Evolutionary conservation across 2,329 filamentous ascomycete genomes (phyloP).

Genomic region (Elsinoe perseae): DNA sequence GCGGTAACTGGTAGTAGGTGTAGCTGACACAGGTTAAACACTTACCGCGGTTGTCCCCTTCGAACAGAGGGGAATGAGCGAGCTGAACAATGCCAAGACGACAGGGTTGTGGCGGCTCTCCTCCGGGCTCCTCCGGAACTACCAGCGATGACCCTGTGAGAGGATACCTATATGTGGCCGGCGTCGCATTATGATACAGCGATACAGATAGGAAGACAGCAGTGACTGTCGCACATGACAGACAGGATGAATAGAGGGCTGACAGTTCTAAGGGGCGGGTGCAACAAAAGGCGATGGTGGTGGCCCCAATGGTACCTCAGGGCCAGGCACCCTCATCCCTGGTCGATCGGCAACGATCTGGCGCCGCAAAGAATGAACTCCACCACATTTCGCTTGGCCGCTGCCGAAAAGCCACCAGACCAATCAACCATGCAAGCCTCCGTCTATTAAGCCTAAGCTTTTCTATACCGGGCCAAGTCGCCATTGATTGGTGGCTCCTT

Average conservation of each 20-base stretch:
- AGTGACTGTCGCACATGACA: neutral
- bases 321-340: neutral
- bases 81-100: neutral
- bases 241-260: neutral
- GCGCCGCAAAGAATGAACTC: neutral
- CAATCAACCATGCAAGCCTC: slow-evolving; percentile 5
- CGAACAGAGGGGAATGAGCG: neutral
- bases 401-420: neutral
- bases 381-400: neutral
- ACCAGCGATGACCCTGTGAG: no score
- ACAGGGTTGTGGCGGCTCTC: no score
- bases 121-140: no score
- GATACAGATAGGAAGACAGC: no score
- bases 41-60: no score
- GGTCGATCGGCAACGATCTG: neutral
- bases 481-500: slow-evolving; percentile 8
- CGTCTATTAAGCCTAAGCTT: slow-evolving; percentile 4
- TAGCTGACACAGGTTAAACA: no score
- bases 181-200: neutral
- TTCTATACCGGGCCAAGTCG: slow-evolving; percentile 3
- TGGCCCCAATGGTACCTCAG: neutral
- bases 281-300: neutral
- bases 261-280: neutral
- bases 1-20: no score
- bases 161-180: neutral